Base-by-base conservation (phyloP, 1,284 basidiomycete species). In the Rhodotorula mucilaginosa region DNA sequence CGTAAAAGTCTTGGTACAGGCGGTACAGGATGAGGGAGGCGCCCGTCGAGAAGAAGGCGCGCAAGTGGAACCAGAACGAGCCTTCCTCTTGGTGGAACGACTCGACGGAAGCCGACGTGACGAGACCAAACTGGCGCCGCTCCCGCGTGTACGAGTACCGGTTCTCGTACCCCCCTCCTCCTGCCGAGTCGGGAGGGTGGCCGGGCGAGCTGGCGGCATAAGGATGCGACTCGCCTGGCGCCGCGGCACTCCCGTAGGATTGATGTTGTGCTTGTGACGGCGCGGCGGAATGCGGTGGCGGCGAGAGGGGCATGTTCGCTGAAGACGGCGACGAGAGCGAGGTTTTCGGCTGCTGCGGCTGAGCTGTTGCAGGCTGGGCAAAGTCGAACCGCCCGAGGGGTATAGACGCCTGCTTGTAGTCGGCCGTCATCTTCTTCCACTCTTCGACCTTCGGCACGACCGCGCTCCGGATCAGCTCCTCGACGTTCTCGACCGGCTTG, bases 1-100 rank as follows among this genome's bases (percentile, higher is more conserved):
- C 93, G 83, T 96, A 97, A 82, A 99, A 99, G 81, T 99, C 95
- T 79, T 97, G 92, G 84, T 99, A 99, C 23, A 93, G 88, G 64
- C 97, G 88, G 83, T 97, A 98, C 56, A 99, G 86, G 74, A 95
- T 89, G 65, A 99, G 88, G 85, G 86, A 54, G 87, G 89, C 57
- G 89, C 84, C 52, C 79, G 79, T 64, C 85, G 84, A 89, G 82
- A 90, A 98, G 60, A 89, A 83, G 59, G 91, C 94, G 79, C 96
- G 89, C 63, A 98, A 87, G 52, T 94, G 89, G 87, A 98, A 99
- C 94, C 96, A 98, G 82, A 94, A 98, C 78, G 96, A 91, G 21
- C 93, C 89, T 84, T 91, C 91, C 81, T 99, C 97, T 80, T 88
- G 90, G 82, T 99, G 97, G 85, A 97, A 98, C 18, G 93, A 95